Evolutionary conservation across 2,329 filamentous ascomycete genomes (phyloP), one percentile per base, ranked within the genome.

Genomic region (Aureobasidium leucospermi): DNA sequence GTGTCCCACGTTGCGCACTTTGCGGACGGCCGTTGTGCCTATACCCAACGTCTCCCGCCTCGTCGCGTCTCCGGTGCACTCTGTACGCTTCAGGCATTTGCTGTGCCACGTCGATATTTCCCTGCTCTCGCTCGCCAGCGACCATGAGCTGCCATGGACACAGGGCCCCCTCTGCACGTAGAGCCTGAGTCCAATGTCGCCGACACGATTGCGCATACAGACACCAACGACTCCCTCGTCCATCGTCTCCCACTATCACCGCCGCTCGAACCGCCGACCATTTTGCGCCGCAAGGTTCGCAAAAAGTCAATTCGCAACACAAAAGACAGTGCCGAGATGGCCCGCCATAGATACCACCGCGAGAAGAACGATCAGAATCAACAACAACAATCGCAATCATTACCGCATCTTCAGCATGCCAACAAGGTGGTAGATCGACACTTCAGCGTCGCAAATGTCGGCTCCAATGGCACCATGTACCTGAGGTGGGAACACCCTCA

Each of bases 401-500:
- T 23, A 34, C 45, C 36, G 8, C 51, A 16, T 19, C 29, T 57
- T 4, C 29, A 43, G 4, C 29, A 43, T 4, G 7, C n/a, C 6
- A 5, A 16, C 28, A 55, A 45, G 39, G 31, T 15, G 6, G 9
- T 36, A 6, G 62, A 59, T 23, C 68, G 72, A 48, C 70, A 73
- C 53, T 75, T 76, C 65, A 74, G 73, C 11, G 74, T 76, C 43
- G 73, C 71, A 31, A 76, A 76, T 64, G 70, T 76, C 56, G 66
- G 65, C 32, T 71, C 75, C 68, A 71, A 75, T 71, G 74, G 74
- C 66, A 71, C 74, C 60, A 74, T 76, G 61, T 76, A 76, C 66
- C 69, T 76, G 51, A 71, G 74, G 74, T 76, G 71, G 52, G 61
- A 62, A 32, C 53, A 45, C 3, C 3, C 41, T 2, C 16, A 16